Conservation (phyloP, 2,329 filamentous ascomycete species). For the Hypoxylon sp. region DNA sequence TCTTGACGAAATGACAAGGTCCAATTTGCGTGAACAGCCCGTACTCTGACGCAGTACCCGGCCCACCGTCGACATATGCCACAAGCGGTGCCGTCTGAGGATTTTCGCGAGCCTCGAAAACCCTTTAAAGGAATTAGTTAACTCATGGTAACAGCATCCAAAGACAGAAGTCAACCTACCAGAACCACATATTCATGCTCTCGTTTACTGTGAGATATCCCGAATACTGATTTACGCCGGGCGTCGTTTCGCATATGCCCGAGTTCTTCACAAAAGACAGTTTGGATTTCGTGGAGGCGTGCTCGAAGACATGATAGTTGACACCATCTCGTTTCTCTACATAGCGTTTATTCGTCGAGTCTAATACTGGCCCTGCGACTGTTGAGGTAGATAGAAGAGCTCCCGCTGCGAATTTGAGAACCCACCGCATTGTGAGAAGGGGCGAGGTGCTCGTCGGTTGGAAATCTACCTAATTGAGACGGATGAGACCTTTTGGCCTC, state of each 20-base stretch:
- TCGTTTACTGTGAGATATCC: slow-evolving; percentile 59
- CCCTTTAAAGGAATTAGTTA: slow-evolving; percentile 31
- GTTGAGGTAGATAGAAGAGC: slow-evolving; percentile 13
- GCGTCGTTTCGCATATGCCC: slow-evolving; percentile 60
- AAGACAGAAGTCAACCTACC: slow-evolving; percentile 42
- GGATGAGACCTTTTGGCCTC: background rate
- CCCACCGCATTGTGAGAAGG: slow-evolving; percentile 12
- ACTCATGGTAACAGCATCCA: background rate
- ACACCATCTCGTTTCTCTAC: slow-evolving; percentile 31
- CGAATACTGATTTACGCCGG: slow-evolving; percentile 59
- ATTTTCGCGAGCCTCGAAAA: slow-evolving; percentile 49
- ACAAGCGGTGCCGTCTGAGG: slow-evolving; percentile 47
- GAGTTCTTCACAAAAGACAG: slow-evolving; percentile 61
- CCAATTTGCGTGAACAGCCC: slow-evolving; percentile 56
- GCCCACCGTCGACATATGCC: slow-evolving; percentile 53
- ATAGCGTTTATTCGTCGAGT: slow-evolving; percentile 26
- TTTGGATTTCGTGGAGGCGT: slow-evolving; percentile 54
- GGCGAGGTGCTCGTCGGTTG: background rate
- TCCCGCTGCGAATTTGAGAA: slow-evolving; percentile 4
- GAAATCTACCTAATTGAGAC: background rate
- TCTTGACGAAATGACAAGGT: slow-evolving; percentile 54
- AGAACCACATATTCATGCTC: slow-evolving; percentile 56
- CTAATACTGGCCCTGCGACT: slow-evolving; percentile 1
- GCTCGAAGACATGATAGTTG: slow-evolving; percentile 56
- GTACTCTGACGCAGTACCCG: slow-evolving; percentile 51